Evolutionary conservation across 441 rosid genomes (phyloP).

Genomic region (Syzygium syzygioides): DNA sequence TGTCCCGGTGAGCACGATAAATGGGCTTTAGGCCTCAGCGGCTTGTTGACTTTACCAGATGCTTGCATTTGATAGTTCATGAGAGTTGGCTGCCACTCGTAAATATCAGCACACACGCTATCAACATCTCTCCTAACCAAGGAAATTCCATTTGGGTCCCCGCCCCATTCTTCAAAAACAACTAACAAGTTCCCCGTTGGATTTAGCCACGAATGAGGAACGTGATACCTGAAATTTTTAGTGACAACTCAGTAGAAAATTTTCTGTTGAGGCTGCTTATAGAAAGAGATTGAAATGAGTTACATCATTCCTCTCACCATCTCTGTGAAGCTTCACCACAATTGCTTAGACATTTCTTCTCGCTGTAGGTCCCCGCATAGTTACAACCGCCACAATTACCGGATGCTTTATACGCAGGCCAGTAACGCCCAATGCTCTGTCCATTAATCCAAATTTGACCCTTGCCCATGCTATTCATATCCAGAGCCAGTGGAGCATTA

Average conservation of each 20-base stretch:
- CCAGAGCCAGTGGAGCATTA: slow-evolving; percentile 74
- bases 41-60: slow-evolving; percentile 75
- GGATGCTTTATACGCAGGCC: slow-evolving; percentile 92
- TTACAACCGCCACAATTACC: slow-evolving; percentile 67
- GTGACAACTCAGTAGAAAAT: background rate
- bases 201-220: slow-evolving; percentile 88
- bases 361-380: slow-evolving; percentile 62
- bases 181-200: slow-evolving; percentile 85
- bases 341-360: slow-evolving; percentile 73
- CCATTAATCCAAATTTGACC: slow-evolving; percentile 98
- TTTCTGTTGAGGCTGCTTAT: background rate
- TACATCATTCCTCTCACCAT: slow-evolving; percentile 45
- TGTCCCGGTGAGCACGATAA: slow-evolving; percentile 79
- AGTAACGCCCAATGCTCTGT: slow-evolving; percentile 80
- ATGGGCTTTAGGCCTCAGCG: slow-evolving; percentile 84
- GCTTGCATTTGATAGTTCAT: slow-evolving; percentile 78
- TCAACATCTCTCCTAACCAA: slow-evolving; percentile 80
- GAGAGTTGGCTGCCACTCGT: slow-evolving; percentile 92
- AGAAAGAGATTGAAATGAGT: background rate
- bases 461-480: slow-evolving; percentile 94
- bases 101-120: slow-evolving; percentile 77
- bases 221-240: slow-evolving; percentile 61
- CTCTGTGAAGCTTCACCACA: slow-evolving; percentile 97
- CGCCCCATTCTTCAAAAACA: slow-evolving; percentile 97
- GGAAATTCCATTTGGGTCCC: slow-evolving; percentile 80